Base-by-base conservation (phyloP, 1,139 yeast species). In the Nematodospora anomalae region DNA sequence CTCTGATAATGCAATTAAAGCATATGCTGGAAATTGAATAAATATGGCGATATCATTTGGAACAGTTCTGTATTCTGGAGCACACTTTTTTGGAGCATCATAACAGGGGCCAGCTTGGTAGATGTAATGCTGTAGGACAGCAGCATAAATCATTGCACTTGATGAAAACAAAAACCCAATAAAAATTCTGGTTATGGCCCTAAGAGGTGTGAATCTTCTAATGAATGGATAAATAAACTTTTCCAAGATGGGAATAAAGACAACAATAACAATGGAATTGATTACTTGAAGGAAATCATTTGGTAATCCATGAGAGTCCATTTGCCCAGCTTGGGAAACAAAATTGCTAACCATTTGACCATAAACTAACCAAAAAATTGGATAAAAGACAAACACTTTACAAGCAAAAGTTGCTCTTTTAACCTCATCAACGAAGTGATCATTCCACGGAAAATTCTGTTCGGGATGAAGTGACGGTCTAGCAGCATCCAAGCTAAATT, bases 91-190 rank as follows among this genome's bases (percentile, higher is more conserved):
- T 29, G 92, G 89, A 37, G 52, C 48, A 43, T 79, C 76, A 49
- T 80, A 86, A 72, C 95, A 86, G 40, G 92, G 90, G 14, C 88
- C 87, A 5, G 84, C 68, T 33, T 62, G 55, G 66, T 87, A 87
- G 46, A 88, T 80, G 54, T 67, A 68, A 55, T 80, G 77, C 64
- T 88, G 96, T 47, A 85, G 71, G 31, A 84, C 80, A 10, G 95
- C 90, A 36, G 95, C 92, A 55, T 83, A 79, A 21, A 80, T 75
- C 81, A 85, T 83, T 24, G 95, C 75, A 26, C 71, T 51, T 4
- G 89, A 62, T 35, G 82, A 88, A 40, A 84, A 68, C 58, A 82
- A 58, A 65, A 87, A 87, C 6, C 96, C 96, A 45, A 71, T 67
- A 53, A 75, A 70, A 48, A 88, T 87, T 59, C 85, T 79, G 42